Conservation (phyloP, 805 yeast species). For the Myxozyma monticola region DNA sequence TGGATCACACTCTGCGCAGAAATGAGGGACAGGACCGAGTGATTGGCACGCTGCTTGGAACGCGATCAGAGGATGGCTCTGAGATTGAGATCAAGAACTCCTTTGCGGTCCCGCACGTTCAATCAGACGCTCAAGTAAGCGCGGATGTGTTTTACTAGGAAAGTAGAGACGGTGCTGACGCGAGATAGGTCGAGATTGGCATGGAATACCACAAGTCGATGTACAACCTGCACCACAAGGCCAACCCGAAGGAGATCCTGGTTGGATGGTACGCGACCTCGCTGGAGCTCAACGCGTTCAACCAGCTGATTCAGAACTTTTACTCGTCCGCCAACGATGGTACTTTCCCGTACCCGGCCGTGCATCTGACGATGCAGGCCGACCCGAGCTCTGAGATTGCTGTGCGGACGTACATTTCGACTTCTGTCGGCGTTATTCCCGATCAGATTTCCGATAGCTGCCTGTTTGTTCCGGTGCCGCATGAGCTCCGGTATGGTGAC, state of each 20-base stretch:
- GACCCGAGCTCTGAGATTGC: conserved; percentile 50
- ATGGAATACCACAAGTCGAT: conserved; percentile 72
- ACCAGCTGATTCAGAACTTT: conserved; percentile 78
- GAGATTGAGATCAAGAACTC: conserved; percentile 72
- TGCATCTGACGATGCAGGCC: conserved; percentile 72
- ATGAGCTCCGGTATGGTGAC: conserved; percentile 55
- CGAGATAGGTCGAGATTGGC: conserved; percentile 58
- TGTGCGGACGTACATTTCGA: conserved; percentile 75
- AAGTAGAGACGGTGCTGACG: too few relatives aligned
- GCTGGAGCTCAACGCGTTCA: conserved; percentile 62
- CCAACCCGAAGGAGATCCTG: conserved; percentile 74
- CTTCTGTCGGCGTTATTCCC: conserved; percentile 60
- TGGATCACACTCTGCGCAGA: conserved; percentile 67
- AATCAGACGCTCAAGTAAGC: conserved; percentile 60
- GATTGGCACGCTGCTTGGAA: conserved; percentile 80
- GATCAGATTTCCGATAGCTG: conserved; percentile 44
- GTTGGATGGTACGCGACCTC: conserved; percentile 71
- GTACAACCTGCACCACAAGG: conserved; percentile 68
- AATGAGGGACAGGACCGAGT: conserved; percentile 54
- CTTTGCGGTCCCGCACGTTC: conserved; percentile 78
- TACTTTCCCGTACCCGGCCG: conserved; percentile 72
- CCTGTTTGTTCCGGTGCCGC: conserved; percentile 75
- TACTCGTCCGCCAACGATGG: conserved; percentile 67
- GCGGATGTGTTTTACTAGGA: neutral
- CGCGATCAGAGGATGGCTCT: conserved; percentile 79